These are phyloP conservation scores for Cutaneotrichosporon cyanovorans DNA, from an alignment of 1,284 basidiomycete genomes.

Conservation along the genomic window DNA sequence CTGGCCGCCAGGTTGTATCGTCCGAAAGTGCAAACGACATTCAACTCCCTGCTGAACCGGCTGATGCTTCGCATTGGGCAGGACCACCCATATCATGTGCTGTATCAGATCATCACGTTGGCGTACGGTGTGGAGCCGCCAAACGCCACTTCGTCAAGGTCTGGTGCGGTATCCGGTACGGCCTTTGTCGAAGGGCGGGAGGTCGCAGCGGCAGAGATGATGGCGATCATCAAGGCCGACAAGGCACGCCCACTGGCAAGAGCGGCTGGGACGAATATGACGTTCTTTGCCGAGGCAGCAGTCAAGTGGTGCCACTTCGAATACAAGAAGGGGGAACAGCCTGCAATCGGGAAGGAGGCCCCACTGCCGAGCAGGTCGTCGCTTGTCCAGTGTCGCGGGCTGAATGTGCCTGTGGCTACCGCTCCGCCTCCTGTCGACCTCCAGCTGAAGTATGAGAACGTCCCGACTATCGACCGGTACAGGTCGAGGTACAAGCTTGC, in stretches of 20 bases:
- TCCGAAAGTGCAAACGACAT: slow-evolving; percentile 46
- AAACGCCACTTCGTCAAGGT: not conserved
- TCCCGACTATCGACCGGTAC: slow-evolving; percentile 62
- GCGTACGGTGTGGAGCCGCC: slow-evolving; percentile 16
- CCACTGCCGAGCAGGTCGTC: slow-evolving; percentile 2
- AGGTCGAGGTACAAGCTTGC: slow-evolving; percentile 57
- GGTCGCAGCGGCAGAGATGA: slow-evolving; percentile 62
- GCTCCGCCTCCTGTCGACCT: slow-evolving; percentile 62
- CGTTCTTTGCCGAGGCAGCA: slow-evolving; percentile 63
- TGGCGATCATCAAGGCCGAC: slow-evolving; percentile 59
- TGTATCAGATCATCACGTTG: slow-evolving; percentile 79
- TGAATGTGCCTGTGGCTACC: slow-evolving; percentile 77
- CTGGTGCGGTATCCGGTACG: too few relatives aligned
- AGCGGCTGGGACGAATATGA: slow-evolving; percentile 53
- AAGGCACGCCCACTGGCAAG: slow-evolving; percentile 59
- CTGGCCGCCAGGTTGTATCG: slow-evolving; percentile 72
- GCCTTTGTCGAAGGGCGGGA: slow-evolving; percentile 49
- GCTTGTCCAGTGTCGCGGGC: slow-evolving; percentile 17
- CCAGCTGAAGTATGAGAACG: slow-evolving; percentile 59
- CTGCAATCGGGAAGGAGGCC: not conserved
- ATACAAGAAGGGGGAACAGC: slow-evolving; percentile 7
- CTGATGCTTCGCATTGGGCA: slow-evolving; percentile 68
- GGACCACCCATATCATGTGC: slow-evolving; percentile 89
- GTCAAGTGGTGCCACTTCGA: slow-evolving; percentile 57
- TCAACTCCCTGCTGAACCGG: slow-evolving; percentile 59